Conservation (phyloP, 2,329 filamentous ascomycete genomes). For the Aureobasidium subglaciale region DNA sequence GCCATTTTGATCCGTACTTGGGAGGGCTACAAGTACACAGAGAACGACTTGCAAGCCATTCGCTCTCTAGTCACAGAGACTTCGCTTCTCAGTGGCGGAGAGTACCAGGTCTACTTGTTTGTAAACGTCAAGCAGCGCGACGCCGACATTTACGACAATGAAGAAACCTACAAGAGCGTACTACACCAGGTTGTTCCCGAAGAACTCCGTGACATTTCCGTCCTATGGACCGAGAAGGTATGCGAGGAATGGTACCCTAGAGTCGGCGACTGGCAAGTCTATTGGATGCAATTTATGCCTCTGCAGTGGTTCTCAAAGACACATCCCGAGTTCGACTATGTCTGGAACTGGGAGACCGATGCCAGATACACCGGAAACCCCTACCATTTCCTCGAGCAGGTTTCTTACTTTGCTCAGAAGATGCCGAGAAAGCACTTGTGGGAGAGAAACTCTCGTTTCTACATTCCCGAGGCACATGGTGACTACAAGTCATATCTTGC, state of each 20-base stretch:
- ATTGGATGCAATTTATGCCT: constrained; percentile 59
- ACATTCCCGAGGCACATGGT: constrained; percentile 47
- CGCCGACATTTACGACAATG: constrained; percentile 52
- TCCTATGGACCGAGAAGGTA: constrained; percentile 63
- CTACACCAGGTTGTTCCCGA: constrained; percentile 57
- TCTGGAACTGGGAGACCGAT: constrained; percentile 85
- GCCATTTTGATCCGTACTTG: constrained; percentile 41
- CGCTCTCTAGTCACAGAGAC: constrained; percentile 41
- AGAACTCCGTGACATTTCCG: constrained; percentile 63
- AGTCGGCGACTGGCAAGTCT: constrained; percentile 43
- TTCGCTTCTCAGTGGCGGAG: constrained; percentile 39
- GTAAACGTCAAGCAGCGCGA: constrained; percentile 47
- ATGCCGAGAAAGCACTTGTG: constrained; percentile 53
- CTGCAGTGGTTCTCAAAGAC: constrained; percentile 69
- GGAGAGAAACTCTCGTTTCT: constrained; percentile 52
- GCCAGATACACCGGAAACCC: constrained; percentile 72
- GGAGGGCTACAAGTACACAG: constrained; percentile 41
- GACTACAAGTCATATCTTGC: constrained; percentile 41
- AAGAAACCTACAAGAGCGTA: constrained; percentile 52
- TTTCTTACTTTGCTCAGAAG: constrained; percentile 47
- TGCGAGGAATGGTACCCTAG: constrained; percentile 43
- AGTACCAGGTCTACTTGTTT: constrained; percentile 43
- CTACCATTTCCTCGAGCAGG: constrained; percentile 67
- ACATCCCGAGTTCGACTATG: constrained; percentile 70
- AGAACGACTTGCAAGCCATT: constrained; percentile 40